Conservation (phyloP, 2,329 filamentous ascomycete species). For the Beauveria medogensis region DNA sequence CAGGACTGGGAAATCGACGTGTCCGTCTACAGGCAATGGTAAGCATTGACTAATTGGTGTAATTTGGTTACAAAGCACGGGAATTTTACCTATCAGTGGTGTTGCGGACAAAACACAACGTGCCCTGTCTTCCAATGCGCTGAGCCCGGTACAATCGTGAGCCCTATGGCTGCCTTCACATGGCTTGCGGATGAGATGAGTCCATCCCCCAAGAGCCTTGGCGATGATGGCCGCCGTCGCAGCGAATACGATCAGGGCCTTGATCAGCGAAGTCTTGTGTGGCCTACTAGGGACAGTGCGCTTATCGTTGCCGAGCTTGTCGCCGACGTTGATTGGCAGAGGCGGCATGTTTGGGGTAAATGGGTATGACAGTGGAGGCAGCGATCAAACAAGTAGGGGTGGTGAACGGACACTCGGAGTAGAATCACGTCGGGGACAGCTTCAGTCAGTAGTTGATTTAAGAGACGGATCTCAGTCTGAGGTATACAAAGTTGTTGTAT, state of each 20-base stretch:
- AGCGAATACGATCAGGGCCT: neutral
- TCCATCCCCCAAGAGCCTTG: neutral
- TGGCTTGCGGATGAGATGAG: neutral
- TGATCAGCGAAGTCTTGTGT: neutral
- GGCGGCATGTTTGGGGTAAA: neutral
- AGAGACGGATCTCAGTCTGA: too few species aligned
- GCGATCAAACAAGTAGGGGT: neutral
- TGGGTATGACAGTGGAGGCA: neutral
- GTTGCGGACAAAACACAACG: slow-evolving; percentile 1
- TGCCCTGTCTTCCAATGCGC: neutral
- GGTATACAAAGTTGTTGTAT: neutral
- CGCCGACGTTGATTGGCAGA: neutral
- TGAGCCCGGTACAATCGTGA: neutral
- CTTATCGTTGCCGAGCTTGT: neutral
- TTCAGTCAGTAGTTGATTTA: neutral
- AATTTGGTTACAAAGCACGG: neutral
- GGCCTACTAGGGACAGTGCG: neutral
- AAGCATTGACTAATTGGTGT: neutral
- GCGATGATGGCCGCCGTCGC: neutral
- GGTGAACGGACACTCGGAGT: neutral
- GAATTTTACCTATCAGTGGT: neutral
- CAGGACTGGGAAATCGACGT: slow-evolving; percentile 77
- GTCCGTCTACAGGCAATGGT: slow-evolving; percentile 55
- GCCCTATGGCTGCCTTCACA: too few species aligned
- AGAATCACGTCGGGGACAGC: neutral